These are phyloP conservation scores for Geoglossum glabrum DNA, from an alignment of 495 filamentous ascomycete genomes.

Conservation along the genomic window DNA sequence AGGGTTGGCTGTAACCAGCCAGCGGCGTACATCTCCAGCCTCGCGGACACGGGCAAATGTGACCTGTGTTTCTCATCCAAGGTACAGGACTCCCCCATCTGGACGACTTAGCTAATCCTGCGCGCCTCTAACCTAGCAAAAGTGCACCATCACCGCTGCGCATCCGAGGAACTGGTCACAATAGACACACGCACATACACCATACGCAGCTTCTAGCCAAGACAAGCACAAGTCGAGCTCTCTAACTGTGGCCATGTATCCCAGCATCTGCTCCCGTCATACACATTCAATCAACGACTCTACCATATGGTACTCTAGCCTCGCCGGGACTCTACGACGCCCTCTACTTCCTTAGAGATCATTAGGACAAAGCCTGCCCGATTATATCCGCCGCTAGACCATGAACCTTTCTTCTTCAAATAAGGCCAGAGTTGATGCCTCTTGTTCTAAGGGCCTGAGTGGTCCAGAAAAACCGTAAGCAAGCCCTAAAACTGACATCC, in stretches of 20 bases:
- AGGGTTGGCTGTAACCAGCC: too few relatives aligned
- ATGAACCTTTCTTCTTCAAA: not conserved
- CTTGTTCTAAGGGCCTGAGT: not conserved
- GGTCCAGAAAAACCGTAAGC: not conserved
- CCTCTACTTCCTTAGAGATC: not conserved
- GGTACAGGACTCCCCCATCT: not conserved
- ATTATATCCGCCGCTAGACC: not conserved
- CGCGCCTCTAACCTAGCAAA: not conserved
- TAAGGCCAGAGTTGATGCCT: not conserved
- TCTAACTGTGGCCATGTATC: not conserved
- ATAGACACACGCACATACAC: too few relatives aligned
- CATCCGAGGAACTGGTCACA: not conserved
- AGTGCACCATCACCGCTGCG: not conserved
- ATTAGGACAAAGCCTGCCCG: not conserved
- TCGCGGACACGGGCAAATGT: too few relatives aligned
- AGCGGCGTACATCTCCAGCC: too few relatives aligned
- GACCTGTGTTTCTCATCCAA: too few relatives aligned
- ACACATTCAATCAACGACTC: not conserved
- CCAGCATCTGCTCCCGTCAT: not conserved
- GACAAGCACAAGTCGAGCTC: not conserved
- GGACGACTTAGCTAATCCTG: not conserved
- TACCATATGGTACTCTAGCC: not conserved
- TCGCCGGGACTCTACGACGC: not conserved
- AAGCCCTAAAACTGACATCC: not conserved
- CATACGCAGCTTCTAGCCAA: too few relatives aligned